Conservation (phyloP, 371 early-diverging fungal species). For the Sporodiniella umbellata region DNA sequence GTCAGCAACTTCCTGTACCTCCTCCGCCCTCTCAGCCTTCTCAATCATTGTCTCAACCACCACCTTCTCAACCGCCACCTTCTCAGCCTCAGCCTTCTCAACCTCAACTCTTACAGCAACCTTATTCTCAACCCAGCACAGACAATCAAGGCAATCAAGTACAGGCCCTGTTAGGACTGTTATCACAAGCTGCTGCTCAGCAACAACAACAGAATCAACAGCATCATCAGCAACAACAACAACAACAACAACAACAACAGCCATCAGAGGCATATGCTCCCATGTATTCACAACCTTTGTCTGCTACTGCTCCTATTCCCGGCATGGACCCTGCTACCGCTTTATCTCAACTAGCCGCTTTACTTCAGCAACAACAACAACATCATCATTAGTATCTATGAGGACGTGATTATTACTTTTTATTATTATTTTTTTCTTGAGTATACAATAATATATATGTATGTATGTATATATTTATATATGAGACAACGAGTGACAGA, state of each 20-base stretch:
- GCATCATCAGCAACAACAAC: constrained; percentile 4
- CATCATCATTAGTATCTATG: background rate
- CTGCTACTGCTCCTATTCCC: constrained; percentile 18
- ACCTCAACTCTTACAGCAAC: background rate
- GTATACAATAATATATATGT: too few species aligned
- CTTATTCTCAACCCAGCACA: constrained; percentile 13
- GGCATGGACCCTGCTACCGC: constrained; percentile 30
- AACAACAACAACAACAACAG: constrained; percentile 4
- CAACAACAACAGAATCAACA: constrained; percentile 12
- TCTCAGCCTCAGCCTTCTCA: constrained; percentile 4
- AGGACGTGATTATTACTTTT: too few species aligned
- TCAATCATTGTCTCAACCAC: background rate
- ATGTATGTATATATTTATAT: too few species aligned
- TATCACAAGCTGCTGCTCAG: constrained; percentile 24
- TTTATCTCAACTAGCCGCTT: constrained; percentile 17
- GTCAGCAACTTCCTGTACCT: too few species aligned
- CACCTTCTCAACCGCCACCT: constrained; percentile 1
- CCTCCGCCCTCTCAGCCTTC: too few species aligned
- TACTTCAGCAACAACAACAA: constrained; percentile 21
- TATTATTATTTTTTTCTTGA: too few species aligned
- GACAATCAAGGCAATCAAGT: constrained; percentile 23
- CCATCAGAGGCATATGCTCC: background rate
- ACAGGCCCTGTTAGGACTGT: constrained; percentile 22
- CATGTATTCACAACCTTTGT: constrained; percentile 2
- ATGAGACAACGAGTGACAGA: too few species aligned